Evolutionary conservation across 2,329 filamentous ascomycete species (phyloP).

Genomic region (Cordyceps militaris): DNA sequence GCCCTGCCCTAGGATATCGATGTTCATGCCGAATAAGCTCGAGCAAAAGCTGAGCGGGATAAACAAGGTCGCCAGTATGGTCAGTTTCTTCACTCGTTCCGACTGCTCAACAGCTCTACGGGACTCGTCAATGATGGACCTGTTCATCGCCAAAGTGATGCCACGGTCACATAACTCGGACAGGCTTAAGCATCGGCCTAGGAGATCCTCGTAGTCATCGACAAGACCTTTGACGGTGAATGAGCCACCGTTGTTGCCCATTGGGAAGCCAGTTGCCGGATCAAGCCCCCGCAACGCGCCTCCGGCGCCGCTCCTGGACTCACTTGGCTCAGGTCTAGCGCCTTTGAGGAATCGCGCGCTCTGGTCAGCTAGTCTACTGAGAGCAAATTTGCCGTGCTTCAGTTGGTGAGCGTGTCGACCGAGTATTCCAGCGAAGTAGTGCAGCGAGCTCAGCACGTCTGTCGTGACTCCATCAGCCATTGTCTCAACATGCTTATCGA

Average conservation of each 20-base stretch:
- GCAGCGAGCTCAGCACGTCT: conserved; percentile 9
- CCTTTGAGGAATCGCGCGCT: neutral
- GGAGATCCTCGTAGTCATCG: conserved; percentile 9
- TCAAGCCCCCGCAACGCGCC: no score
- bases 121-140: conserved; percentile 12
- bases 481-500: neutral
- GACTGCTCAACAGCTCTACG: conserved; percentile 15
- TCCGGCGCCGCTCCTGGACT: no score
- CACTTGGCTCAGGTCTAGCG: neutral
- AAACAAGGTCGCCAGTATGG: conserved; percentile 13
- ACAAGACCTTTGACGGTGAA: conserved; percentile 7
- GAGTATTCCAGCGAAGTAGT: conserved; percentile 13
- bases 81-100: conserved; percentile 12
- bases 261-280: no score
- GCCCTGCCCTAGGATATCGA: conserved; percentile 11
- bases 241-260: neutral
- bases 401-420: conserved; percentile 12
- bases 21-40: conserved; percentile 14
- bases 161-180: conserved; percentile 9
- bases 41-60: conserved; percentile 12
- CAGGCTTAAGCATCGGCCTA: conserved; percentile 10
- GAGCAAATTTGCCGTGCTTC: neutral
- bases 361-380: neutral
- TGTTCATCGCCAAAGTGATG: conserved; percentile 14
- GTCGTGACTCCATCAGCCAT: neutral